Percentiles rank a stretch among this genome's conserved stretches.
phyloP scores from a whole-genome alignment of 2,329 filamentous ascomycete species.

The Fusarium sp. region DNA sequence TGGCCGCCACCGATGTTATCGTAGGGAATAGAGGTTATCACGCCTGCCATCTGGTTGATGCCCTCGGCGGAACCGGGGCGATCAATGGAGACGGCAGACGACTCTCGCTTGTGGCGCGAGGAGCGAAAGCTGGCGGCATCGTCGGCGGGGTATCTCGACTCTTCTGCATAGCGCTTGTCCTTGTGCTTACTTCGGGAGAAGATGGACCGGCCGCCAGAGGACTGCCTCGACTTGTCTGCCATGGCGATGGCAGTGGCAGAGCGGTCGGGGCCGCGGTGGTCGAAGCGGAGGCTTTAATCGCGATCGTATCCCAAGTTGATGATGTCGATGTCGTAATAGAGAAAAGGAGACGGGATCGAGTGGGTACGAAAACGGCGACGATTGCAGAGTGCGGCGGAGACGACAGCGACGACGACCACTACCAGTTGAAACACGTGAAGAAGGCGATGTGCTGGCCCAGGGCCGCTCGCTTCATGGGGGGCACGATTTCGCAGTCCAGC shows the following conservation, averaged over 20 bases:
- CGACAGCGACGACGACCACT: no score
- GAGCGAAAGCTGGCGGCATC: conserved; percentile 76
- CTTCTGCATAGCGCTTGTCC: conserved; percentile 73
- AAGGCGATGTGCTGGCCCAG: conserved; percentile 54
- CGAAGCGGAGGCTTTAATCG: conserved; percentile 30
- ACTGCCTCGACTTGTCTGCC: conserved; percentile 87
- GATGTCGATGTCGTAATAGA: conserved; percentile 30
- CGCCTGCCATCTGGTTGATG: conserved; percentile 82
- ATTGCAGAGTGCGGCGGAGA: conserved; percentile 13
- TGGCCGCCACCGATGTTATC: conserved; percentile 77
- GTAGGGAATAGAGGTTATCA: conserved; percentile 92
- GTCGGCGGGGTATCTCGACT: conserved; percentile 71
- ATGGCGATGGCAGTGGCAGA: conserved; percentile 57
- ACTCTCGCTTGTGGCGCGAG: conserved; percentile 82
- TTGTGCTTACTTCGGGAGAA: conserved; percentile 92
- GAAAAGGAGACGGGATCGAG: conserved; percentile 26
- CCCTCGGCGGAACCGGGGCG: conserved; percentile 76
- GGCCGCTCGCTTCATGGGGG: conserved; percentile 59
- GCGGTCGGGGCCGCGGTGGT: conserved; percentile 43
- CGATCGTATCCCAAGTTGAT: conserved; percentile 39
- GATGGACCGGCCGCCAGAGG: conserved; percentile 82
- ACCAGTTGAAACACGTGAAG: conserved; percentile 53
- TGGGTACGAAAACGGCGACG: conserved; percentile 2
- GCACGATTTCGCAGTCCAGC: conserved; percentile 33
- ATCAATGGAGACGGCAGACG: conserved; percentile 81